Percentiles rank a stretch among this genome's conserved stretches.
These are phyloP conservation scores for Colletotrichum filicis DNA, from an alignment of 2,329 filamentous ascomycete genomes.

Conservation along the genomic window DNA sequence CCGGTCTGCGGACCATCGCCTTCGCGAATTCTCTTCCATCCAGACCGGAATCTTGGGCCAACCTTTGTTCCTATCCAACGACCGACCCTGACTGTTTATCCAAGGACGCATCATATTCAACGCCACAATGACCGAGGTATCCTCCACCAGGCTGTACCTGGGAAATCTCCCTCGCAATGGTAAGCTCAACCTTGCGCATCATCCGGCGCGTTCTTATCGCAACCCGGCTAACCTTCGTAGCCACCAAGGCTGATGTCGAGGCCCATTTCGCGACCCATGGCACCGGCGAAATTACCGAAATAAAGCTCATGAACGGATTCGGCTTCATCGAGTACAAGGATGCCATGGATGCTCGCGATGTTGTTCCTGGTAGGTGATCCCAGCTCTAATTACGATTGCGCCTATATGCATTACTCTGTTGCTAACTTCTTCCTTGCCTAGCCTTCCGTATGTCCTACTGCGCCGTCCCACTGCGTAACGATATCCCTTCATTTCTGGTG, in stretches of 20 bases:
- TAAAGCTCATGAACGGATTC: constrained; percentile 99
- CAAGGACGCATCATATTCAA: constrained; percentile 29
- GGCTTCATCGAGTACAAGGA: constrained; percentile 99
- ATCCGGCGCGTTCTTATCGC: neutral
- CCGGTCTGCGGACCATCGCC: neutral
- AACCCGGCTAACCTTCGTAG: constrained; percentile 58
- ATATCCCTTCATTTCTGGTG: constrained; percentile 33
- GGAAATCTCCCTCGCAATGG: constrained; percentile 97
- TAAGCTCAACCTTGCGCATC: constrained; percentile 60
- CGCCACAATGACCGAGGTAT: constrained; percentile 83
- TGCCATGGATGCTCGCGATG: constrained; percentile 96
- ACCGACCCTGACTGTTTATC: constrained; percentile 4
- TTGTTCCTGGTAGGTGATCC: constrained; percentile 87
- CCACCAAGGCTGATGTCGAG: constrained; percentile 97
- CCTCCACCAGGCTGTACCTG: constrained; percentile 93
- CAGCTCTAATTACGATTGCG: constrained; percentile 13
- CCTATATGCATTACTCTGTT: neutral
- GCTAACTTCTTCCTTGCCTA: constrained; percentile 43
- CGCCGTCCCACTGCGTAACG: neutral
- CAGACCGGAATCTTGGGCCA: constrained; percentile 4
- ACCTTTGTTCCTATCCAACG: neutral
- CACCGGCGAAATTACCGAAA: constrained; percentile 96
- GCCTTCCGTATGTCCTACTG: constrained; percentile 69
- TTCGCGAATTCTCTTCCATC: neutral
- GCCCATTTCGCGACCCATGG: constrained; percentile 95